Evolutionary conservation across 192 early-diverging fungal genomes (phyloP), one percentile per base, ranked within the genome.

Genomic region (Umbelopsis vinacea): DNA sequence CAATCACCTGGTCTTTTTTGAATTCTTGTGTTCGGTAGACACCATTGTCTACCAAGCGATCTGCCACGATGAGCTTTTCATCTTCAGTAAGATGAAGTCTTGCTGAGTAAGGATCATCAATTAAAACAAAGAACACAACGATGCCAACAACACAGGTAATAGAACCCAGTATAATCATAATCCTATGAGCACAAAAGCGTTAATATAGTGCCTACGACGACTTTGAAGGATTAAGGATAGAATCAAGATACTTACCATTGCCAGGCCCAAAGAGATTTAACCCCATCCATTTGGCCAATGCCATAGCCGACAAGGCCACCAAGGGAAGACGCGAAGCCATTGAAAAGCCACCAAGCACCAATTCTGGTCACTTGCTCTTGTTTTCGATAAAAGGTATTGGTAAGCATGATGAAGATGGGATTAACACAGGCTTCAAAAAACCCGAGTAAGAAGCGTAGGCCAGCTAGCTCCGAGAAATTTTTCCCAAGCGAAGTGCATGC

Each of bases 151-250:
- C 3, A 12, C 66, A 46, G 37, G 76, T 78, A 9, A 73, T 6
- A 2, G 21, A 21, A 12, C 76, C 76, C 50, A 66, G 73, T 14
- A 78, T 71, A 24, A 78, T 70, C 76, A 78, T 78, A 33, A 78
- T 38, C 76, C 48, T 50, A 50, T 21, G 1, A 46, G 5, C 2
- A 21, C 48, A 50, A 15, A 21, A 50, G 9, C n/a, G 2, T 29
- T 29, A 29, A 29, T 3, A 29, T 29, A 29, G 29, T 29, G 29
- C 3, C 29, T 29, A 29, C 29, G 29, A 29, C 3, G 29, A 29
- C n/a, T 29, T 29, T 29, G 1, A 29, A 29, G 29, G n/a, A 50
- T 50, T 3, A 17, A n/a, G 4, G 17, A 2, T 50, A 50, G 4
- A 21, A n/a, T 15, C 48, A 6, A 8, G 19, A 17, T 19, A 0